Evolutionary conservation across 1,139 yeast species (phyloP), one percentile per base, ranked within the genome.

Genomic region (Pichia sp.): DNA sequence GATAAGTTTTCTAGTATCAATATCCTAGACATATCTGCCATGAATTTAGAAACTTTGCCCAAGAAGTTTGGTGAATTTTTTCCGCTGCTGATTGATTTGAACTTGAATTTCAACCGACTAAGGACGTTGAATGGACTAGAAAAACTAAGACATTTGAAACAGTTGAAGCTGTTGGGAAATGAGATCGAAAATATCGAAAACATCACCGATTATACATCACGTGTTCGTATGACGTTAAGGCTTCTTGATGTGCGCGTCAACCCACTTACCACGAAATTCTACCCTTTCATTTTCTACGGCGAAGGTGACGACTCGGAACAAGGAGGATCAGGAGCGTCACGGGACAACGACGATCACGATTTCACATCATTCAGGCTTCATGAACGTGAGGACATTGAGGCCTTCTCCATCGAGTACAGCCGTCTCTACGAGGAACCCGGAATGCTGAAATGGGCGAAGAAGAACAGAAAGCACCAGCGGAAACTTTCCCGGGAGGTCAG

Each of bases 221-320:
- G 72, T 1, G 44, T 61, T 6, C 66, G 81, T 46, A 54, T 63
- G 7, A 62, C 71, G 1, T 65, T 81, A 55, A 71, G 66, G 54
- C 67, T 73, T 10, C 63, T 81, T 20, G 86, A 81, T 64, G 60
- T 79, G 48, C 69, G 85, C 52, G 75, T 80, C 55, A 82, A 82
- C 60, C 77, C 82, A 9, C 61, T 80, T 45, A 80, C 76, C 46
- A 67, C 70, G 41, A 76, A 73, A 14, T 71, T 79, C 48, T 81
- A 81, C 63, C 83, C 85, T 0, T 79, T 73, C 62, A 79, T 81
- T 1, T 80, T 80, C 65, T 75, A 75, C 58, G 77, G 79, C 2
- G 55, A 42, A 10, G 58, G 53, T 2, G 46, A 16, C 6, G 52
- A 57, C 6, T 33, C 31, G 2, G 52, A 49, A 34, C 40, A 20